A percentile compares a stretch with the other conserved stretches of the same genome.
Evolutionary conservation across 257 asterid species (phyloP).

Genomic region (Jaltomata sinuosa): DNA sequence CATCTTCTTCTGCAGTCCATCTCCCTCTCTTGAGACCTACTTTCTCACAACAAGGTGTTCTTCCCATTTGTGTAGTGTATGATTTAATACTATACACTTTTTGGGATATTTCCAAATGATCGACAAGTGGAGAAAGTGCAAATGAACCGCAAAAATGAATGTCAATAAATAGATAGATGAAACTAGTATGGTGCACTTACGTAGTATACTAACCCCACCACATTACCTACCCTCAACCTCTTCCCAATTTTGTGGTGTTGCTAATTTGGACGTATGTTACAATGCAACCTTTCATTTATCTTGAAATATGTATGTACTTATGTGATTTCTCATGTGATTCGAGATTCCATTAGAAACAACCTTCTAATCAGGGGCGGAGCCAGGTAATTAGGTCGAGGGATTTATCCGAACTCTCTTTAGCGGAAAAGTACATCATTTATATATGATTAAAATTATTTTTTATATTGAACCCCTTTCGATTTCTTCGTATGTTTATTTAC

Average conservation of each 20-base stretch:
- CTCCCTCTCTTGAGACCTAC: conserved; percentile 76
- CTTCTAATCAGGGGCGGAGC: too few relatives aligned
- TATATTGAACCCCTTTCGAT: too few relatives aligned
- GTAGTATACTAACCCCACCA: not conserved
- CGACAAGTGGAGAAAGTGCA: not conserved
- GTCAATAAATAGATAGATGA: not conserved
- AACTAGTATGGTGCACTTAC: too few relatives aligned
- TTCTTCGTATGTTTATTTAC: too few relatives aligned
- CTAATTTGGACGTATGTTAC: not conserved
- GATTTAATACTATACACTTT: not conserved
- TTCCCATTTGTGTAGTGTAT: conserved; percentile 35
- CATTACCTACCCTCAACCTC: not conserved
- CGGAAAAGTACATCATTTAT: too few relatives aligned
- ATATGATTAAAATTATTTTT: too few relatives aligned
- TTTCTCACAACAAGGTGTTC: conserved; percentile 92
- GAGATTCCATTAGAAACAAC: not conserved
- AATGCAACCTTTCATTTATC: not conserved
- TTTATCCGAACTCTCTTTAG: too few relatives aligned
- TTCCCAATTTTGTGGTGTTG: not conserved
- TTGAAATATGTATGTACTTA: not conserved
- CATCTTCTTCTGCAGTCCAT: conserved; percentile 88
- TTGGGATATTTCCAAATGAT: not conserved
- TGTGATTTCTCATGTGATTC: too few relatives aligned
- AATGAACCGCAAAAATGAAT: not conserved
- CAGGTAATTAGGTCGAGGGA: too few relatives aligned